Conservation (phyloP, 352 stramenopile species). For the Phytophthora syringae region DNA sequence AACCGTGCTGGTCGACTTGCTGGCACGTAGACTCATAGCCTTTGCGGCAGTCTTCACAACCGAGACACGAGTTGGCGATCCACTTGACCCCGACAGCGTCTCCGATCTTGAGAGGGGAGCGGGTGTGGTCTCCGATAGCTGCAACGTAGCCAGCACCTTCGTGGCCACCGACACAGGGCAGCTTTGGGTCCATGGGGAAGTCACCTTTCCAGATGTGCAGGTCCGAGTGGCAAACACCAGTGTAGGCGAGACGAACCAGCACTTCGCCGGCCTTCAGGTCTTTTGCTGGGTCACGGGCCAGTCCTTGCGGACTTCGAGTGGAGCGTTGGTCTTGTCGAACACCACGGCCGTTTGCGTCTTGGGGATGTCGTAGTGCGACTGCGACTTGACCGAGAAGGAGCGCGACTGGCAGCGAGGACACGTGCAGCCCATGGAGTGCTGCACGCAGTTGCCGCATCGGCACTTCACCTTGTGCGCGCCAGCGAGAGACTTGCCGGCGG, state of each 20-base stretch:
- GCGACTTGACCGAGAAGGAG: slow-evolving; percentile 49
- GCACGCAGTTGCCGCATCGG: slow-evolving; percentile 30
- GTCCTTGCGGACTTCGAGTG: slow-evolving; percentile 50
- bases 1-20: slow-evolving; percentile 34
- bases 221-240: slow-evolving; percentile 56
- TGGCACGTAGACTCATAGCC: slow-evolving; percentile 47
- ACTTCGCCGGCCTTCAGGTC: slow-evolving; percentile 53
- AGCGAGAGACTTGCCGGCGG: slow-evolving; percentile 22
- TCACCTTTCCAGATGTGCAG: slow-evolving; percentile 52
- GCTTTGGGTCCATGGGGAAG: slow-evolving; percentile 33
- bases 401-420: slow-evolving; percentile 29
- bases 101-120: slow-evolving; percentile 47
- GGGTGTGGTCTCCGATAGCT: slow-evolving; percentile 51
- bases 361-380: slow-evolving; percentile 49
- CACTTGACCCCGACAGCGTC: slow-evolving; percentile 57
- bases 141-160: slow-evolving; percentile 61
- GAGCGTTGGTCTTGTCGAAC: slow-evolving; percentile 47
- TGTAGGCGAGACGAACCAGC: slow-evolving; percentile 57
- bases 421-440: slow-evolving; percentile 25
- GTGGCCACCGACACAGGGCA: slow-evolving; percentile 58
- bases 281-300: slow-evolving; percentile 50
- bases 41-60: slow-evolving; percentile 57
- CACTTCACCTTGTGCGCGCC: slow-evolving; percentile 22
- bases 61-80: slow-evolving; percentile 50
- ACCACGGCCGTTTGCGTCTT: slow-evolving; percentile 56